A percentile compares a stretch with the other conserved stretches of the same genome.
Evolutionary conservation across 768 basidiomycete genomes (phyloP).

Genomic region (button mushroom (Agaricus bisporus)): DNA sequence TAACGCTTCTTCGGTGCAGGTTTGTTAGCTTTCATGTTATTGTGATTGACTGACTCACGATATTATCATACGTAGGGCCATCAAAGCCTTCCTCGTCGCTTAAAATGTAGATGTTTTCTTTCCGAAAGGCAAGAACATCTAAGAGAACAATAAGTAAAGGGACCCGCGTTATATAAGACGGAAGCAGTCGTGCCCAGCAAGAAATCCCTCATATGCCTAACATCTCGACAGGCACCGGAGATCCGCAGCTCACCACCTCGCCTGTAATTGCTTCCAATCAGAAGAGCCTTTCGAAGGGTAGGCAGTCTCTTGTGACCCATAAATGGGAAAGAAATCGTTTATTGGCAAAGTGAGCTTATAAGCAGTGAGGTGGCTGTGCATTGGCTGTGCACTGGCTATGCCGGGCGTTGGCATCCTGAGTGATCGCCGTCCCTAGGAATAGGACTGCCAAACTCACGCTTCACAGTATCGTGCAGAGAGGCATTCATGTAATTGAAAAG

Average conservation of each 20-base stretch:
- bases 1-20: neutral
- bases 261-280: neutral
- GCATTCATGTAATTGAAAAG: too few relatives aligned
- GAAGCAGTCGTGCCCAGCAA: neutral
- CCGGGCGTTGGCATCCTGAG: too few relatives aligned
- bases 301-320: neutral
- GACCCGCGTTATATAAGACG: too few relatives aligned
- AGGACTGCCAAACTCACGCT: too few relatives aligned
- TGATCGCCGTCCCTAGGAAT: too few relatives aligned
- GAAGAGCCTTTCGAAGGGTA: neutral
- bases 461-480: too few relatives aligned
- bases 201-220: neutral
- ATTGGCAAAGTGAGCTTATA: too few relatives aligned
- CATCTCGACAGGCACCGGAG: neutral
- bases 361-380: too few relatives aligned
- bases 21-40: neutral
- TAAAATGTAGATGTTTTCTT: neutral
- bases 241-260: neutral
- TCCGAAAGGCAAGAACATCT: neutral
- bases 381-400: too few relatives aligned
- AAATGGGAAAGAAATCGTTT: too few relatives aligned
- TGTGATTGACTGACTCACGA: neutral
- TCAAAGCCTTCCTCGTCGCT: neutral
- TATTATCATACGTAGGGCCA: neutral
- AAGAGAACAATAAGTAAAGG: neutral